phyloP scores from a whole-genome alignment of 495 filamentous ascomycete genomes.

The Hyaloscypha variabilis region DNA sequence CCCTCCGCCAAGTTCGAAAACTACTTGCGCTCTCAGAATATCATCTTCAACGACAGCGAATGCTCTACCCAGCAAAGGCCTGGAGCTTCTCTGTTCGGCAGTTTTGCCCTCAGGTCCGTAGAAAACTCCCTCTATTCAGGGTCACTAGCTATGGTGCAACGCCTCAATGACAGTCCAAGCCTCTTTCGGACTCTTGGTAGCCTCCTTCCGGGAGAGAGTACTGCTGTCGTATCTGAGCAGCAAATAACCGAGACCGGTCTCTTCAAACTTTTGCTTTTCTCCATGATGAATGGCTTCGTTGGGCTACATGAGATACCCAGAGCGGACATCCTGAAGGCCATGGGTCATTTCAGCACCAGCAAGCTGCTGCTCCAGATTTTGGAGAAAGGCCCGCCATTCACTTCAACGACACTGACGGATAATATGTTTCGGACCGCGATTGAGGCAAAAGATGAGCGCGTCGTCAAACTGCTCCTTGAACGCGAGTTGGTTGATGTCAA shows the following conservation, averaged over 20 bases:
- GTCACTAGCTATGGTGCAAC: background rate
- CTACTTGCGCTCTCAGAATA: conserved; percentile 7
- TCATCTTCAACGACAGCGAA: background rate
- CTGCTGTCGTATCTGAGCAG: background rate
- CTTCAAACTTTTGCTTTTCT: conserved; percentile 9
- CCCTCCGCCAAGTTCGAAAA: background rate
- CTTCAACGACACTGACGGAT: conserved; percentile 17
- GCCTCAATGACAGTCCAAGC: background rate
- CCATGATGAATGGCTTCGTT: conserved; percentile 7
- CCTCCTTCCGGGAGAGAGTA: background rate
- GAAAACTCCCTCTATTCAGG: conserved; percentile 6
- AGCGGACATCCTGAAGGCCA: conserved; percentile 3
- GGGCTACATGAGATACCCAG: conserved; percentile 8
- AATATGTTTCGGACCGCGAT: conserved; percentile 27
- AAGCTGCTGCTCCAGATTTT: conserved; percentile 11
- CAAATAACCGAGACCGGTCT: conserved; percentile 5
- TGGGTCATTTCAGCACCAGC: background rate
- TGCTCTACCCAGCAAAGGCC: conserved; percentile 3
- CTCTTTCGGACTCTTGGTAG: background rate
- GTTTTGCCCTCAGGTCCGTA: conserved; percentile 6
- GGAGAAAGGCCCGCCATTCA: background rate
- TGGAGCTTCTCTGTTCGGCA: background rate
- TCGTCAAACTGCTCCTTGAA: conserved; percentile 3
- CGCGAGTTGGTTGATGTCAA: conserved; percentile 10
- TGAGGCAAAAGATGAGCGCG: conserved; percentile 18